A percentile compares a stretch with the other conserved stretches of the same genome.
These are phyloP conservation scores for Chlamydomonas eustigma DNA, from an alignment of 139 green algal species.

Conservation along the genomic window DNA sequence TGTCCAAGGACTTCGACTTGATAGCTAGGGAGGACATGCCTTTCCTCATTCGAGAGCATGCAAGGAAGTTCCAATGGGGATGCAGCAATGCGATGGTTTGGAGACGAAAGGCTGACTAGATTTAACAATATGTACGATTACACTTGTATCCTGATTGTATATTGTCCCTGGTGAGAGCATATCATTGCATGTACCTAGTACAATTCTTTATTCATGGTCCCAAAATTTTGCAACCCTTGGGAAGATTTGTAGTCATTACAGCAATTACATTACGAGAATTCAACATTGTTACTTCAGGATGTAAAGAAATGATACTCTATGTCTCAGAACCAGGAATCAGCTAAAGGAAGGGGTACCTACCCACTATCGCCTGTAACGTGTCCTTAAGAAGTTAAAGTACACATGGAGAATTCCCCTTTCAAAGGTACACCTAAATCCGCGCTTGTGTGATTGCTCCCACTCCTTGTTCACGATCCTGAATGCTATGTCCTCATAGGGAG, in stretches of 20 bases:
- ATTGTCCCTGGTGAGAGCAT: too few species aligned
- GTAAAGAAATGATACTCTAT: too few species aligned
- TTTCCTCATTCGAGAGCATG: conserved; percentile 59
- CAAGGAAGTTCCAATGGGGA: conserved; percentile 57
- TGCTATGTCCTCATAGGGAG: conserved; percentile 89
- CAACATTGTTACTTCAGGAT: too few species aligned
- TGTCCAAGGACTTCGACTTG: conserved; percentile 35
- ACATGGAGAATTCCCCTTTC: conserved; percentile 97
- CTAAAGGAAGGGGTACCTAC: too few species aligned
- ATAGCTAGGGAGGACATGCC: conserved; percentile 46
- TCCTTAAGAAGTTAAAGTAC: conserved; percentile 97
- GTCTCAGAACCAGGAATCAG: too few species aligned
- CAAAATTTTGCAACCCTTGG: too few species aligned
- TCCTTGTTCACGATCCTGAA: conserved; percentile 94
- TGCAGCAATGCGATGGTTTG: conserved; percentile 48
- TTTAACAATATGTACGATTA: too few species aligned
- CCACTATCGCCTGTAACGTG: conserved; percentile 77
- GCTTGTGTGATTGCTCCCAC: conserved; percentile 90
- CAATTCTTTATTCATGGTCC: too few species aligned
- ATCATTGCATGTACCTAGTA: too few species aligned
- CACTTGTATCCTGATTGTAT: too few species aligned
- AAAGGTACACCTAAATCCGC: conserved; percentile 95
- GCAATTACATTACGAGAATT: too few species aligned
- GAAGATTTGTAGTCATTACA: too few species aligned
- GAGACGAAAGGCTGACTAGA: conserved; percentile 15